phyloP scores from a whole-genome alignment of 140 eudicot species.

The Cichorium intybus region DNA sequence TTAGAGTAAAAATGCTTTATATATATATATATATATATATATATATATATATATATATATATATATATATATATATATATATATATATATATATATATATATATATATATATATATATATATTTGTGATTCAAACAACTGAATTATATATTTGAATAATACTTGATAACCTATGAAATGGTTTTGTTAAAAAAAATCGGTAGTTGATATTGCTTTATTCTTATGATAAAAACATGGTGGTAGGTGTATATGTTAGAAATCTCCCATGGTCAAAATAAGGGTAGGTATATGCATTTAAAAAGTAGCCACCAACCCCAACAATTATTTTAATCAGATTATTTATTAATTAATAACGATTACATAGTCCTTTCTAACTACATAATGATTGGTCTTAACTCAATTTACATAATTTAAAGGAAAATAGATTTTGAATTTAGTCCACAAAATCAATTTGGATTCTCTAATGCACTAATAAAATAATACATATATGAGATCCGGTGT shows the following conservation, averaged over 20 bases:
- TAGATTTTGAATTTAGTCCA: not conserved
- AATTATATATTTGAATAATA: too few relatives aligned
- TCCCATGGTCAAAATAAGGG: slow-evolving; percentile 7
- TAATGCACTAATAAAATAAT: not conserved
- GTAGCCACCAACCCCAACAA: slow-evolving; percentile 16
- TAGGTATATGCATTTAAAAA: not conserved
- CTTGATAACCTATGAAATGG: too few relatives aligned
- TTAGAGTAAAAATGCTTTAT: too few relatives aligned
- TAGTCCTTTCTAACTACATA: not conserved
- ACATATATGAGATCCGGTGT: slow-evolving; percentile 1
- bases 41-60: too few relatives aligned
- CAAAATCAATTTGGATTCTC: slow-evolving; percentile 26
- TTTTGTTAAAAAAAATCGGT: not conserved
- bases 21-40: too few relatives aligned
- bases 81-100: too few relatives aligned
- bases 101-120: too few relatives aligned
- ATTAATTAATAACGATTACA: slow-evolving; percentile 1
- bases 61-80: too few relatives aligned
- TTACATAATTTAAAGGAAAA: too few relatives aligned
- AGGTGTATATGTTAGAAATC: not conserved
- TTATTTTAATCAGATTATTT: not conserved
- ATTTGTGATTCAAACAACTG: too few relatives aligned
- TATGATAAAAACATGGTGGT: not conserved
- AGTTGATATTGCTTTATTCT: not conserved
- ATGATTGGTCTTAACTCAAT: not conserved